Conservation (phyloP, 2,329 filamentous ascomycete species). For the Blumeria hordei region DNA sequence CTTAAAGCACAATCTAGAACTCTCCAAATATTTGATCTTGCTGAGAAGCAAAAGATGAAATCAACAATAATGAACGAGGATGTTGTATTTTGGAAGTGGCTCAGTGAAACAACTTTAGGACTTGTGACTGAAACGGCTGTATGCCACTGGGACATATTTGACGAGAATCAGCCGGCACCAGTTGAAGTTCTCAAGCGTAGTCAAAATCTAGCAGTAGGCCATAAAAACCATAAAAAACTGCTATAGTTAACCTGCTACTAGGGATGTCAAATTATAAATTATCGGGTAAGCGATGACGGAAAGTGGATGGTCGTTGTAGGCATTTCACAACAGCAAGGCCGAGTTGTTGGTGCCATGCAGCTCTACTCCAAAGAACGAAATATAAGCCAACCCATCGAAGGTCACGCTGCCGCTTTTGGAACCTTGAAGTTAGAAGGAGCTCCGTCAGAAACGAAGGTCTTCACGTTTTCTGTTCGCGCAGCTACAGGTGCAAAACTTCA, state of each 20-base stretch:
- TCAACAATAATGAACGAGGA: conserved; percentile 92
- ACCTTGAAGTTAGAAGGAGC: conserved; percentile 74
- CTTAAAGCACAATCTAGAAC: conserved; percentile 86
- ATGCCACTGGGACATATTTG: conserved; percentile 96
- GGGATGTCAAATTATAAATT: conserved; percentile 99
- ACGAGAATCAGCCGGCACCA: conserved; percentile 51
- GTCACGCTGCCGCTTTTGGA: conserved; percentile 86
- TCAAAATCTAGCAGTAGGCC: conserved; percentile 57
- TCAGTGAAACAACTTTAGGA: conserved; percentile 68
- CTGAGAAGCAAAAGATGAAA: conserved; percentile 85
- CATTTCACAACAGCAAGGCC: conserved; percentile 78
- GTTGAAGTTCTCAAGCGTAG: conserved; percentile 91
- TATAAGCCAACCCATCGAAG: conserved; percentile 94
- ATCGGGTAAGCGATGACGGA: conserved; percentile 80
- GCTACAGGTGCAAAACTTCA: conserved; percentile 83
- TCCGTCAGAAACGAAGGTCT: conserved; percentile 76
- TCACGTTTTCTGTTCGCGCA: conserved; percentile 85
- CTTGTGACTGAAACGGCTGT: conserved; percentile 78
- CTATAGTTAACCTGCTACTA: conserved; percentile 16
- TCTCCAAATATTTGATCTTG: conserved; percentile 91
- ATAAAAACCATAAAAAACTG: neutral
- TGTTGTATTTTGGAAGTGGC: conserved; percentile 98
- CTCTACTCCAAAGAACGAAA: conserved; percentile 88
- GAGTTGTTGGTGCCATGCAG: conserved; percentile 90
- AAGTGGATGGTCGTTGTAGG: conserved; percentile 98